Evolutionary conservation across 768 basidiomycete genomes (phyloP), one percentile per base, ranked within the genome.

Genomic region (Kwoniella heveanensis): DNA sequence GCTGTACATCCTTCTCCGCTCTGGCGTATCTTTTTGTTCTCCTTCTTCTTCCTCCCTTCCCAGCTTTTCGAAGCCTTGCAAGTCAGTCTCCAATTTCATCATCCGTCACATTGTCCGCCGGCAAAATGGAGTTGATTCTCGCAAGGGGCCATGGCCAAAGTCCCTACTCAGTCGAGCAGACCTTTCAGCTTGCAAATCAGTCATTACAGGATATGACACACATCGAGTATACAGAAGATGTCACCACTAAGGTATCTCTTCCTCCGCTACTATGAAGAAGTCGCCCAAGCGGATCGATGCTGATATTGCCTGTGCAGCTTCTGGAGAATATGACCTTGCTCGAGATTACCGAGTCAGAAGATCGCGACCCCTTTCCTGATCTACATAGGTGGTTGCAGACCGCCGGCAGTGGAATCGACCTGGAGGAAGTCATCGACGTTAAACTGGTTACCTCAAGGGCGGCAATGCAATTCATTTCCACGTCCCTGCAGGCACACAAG

Each of bases 41-140:
- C n/a, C 27, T 54, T 55, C 54, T 44, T 55, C 54, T 39, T 39
- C 26, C 36, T 55, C 54, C 12, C n/a, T n/a, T n/a, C n/a, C n/a
- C n/a, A n/a, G n/a, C n/a, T n/a, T n/a, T n/a, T n/a, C n/a, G n/a
- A n/a, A n/a, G n/a, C n/a, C n/a, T n/a, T n/a, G n/a, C n/a, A n/a
- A n/a, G n/a, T n/a, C n/a, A n/a, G n/a, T n/a, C n/a, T n/a, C n/a
- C n/a, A n/a, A n/a, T 44, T 39, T 32, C 22, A 17, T n/a, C 30
- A 15, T 29, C 25, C 3, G 4, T 54, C 27, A 3, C 10, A 44
- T 3, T 44, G 4, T 10, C 17, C 6, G 15, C 17, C 39, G 19
- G 39, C 39, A 9, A 44, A 44, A 44, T 44, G 15, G 39, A 44
- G 8, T 10, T 44, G 15, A 10, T 17, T 44, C 8, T 32, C 32